Conservation (phyloP, 1,139 yeast genomes). For the Spathaspora sp. region DNA sequence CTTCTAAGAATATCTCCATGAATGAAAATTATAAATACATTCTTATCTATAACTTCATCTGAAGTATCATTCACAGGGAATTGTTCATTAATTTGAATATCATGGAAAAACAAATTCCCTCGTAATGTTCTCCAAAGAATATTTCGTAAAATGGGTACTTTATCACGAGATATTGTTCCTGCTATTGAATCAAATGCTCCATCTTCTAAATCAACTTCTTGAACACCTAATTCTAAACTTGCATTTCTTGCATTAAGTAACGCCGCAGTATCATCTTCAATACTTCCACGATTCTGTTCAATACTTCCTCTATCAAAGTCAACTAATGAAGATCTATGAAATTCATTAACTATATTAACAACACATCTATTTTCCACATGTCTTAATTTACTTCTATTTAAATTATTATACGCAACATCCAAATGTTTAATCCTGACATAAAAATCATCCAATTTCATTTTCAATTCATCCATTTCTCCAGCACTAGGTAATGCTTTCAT, state of each 20-base stretch:
- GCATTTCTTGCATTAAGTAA: slow-evolving; percentile 26
- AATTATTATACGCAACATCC: slow-evolving; percentile 28
- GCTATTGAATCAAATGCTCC: slow-evolving; percentile 48
- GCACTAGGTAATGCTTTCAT: slow-evolving; percentile 28
- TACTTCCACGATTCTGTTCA: slow-evolving; percentile 17
- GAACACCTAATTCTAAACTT: slow-evolving; percentile 28
- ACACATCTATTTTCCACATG: slow-evolving; percentile 38
- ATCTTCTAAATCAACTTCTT: slow-evolving; percentile 38
- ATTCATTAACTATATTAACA: slow-evolving; percentile 28
- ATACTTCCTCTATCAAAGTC: slow-evolving; percentile 11
- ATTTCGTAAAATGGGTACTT: slow-evolving; percentile 47
- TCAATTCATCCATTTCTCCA: slow-evolving; percentile 33
- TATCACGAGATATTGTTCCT: slow-evolving; percentile 47
- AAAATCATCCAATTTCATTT: slow-evolving; percentile 20
- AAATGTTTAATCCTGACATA: slow-evolving; percentile 33
- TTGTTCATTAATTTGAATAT: slow-evolving; percentile 42
- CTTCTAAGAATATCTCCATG: slow-evolving; percentile 76
- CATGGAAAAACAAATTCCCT: slow-evolving; percentile 54
- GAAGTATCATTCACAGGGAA: slow-evolving; percentile 38
- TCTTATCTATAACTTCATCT: slow-evolving; percentile 54
- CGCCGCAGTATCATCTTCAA: slow-evolving; percentile 34
- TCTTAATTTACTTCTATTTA: slow-evolving; percentile 22
- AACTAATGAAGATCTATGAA: slow-evolving; percentile 21
- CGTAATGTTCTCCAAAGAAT: slow-evolving; percentile 56
- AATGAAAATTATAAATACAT: slow-evolving; percentile 79